Evolutionary conservation across 495 filamentous ascomycete species (phyloP).

Genomic region (Platismatia glauca): DNA sequence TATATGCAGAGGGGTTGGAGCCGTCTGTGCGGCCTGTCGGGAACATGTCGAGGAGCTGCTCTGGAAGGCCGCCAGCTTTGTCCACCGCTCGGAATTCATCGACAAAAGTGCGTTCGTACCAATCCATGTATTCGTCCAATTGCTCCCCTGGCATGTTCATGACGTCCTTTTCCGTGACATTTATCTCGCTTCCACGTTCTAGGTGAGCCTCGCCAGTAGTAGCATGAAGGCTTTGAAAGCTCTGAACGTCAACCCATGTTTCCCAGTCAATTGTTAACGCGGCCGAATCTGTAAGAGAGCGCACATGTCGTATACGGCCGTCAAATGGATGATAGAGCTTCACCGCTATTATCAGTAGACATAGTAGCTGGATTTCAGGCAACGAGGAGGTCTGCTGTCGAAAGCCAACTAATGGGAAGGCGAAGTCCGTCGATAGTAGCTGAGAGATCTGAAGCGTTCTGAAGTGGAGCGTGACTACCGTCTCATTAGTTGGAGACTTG

Average conservation of each 20-base stretch:
- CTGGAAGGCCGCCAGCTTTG: slow-evolving; percentile 22
- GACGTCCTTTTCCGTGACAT: slow-evolving; percentile 57
- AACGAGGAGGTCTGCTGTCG: slow-evolving; percentile 32
- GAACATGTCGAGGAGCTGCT: slow-evolving; percentile 45
- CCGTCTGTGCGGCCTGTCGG: slow-evolving; percentile 30
- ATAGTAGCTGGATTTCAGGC: slow-evolving; percentile 68
- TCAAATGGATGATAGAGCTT: slow-evolving; percentile 72
- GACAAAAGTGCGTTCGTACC: slow-evolving; percentile 72
- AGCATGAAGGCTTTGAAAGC: slow-evolving; percentile 30
- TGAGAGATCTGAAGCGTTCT: slow-evolving; percentile 48
- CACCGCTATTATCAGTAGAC: slow-evolving; percentile 63
- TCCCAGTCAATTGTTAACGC: slow-evolving; percentile 60
- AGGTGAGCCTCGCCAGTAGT: slow-evolving; percentile 25
- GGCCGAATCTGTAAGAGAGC: slow-evolving; percentile 49
- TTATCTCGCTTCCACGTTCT: slow-evolving; percentile 36
- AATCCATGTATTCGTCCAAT: slow-evolving; percentile 78
- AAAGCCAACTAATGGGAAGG: slow-evolving; percentile 38
- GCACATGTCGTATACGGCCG: slow-evolving; percentile 42
- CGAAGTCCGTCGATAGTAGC: slow-evolving; percentile 48
- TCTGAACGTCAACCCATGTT: slow-evolving; percentile 53
- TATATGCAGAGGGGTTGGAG: slow-evolving; percentile 10
- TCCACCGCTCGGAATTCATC: slow-evolving; percentile 30
- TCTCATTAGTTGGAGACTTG: slow-evolving; percentile 19
- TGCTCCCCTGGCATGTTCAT: slow-evolving; percentile 58
- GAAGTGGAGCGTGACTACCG: slow-evolving; percentile 61